Evolutionary conservation across 805 yeast species (phyloP), one percentile per base, ranked within the genome.

Genomic region (Kazachstania kunashirensis): DNA sequence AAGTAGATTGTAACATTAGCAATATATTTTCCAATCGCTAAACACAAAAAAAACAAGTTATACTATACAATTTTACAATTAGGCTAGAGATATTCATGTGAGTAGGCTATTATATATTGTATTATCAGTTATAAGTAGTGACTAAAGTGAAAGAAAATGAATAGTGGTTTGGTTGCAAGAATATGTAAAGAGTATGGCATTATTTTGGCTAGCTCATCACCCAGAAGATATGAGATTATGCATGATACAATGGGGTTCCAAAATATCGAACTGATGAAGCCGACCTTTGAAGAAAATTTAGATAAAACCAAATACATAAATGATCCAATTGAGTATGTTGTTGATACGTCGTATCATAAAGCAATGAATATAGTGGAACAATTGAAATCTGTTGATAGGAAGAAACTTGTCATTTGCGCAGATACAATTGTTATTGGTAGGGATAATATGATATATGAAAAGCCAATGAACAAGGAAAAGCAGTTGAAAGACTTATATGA

Each of bases 171-270:
- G n/a, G 21, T 36, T 12, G 31, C 30, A 6, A 20, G 20, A n/a
- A 36, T 36, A 15, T 24, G 31, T 20, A 15, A 26, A 1, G 7
- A 39, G 15, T 48, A 40, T 25, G 50, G 56, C 4, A 62, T 88
- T 18, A 63, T 84, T 5, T 66, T 89, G 6, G 96, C 95, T 0
- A 84, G 95, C 2, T 71, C 82, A 1, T 88, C 96, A 0, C 89
- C 94, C 2, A 67, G 96, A 41, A 63, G 98, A 39, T 59, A 64
- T 37, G 84, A 83, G 38, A 79, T 92, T n/a, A 50, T 92, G 20
- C 50, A 57, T 5, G 75, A 79, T 46, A 45, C 40, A 1, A 55
- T 81, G 54, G 79, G 79, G 0, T 57, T 81, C 25, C 33, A 53
- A 0, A 52, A 71, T 7, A 48, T 68, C 10, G 59, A 57, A 18